Evolutionary conservation across 345 rosid species (phyloP).

Genomic region (Pistacia integerrima): DNA sequence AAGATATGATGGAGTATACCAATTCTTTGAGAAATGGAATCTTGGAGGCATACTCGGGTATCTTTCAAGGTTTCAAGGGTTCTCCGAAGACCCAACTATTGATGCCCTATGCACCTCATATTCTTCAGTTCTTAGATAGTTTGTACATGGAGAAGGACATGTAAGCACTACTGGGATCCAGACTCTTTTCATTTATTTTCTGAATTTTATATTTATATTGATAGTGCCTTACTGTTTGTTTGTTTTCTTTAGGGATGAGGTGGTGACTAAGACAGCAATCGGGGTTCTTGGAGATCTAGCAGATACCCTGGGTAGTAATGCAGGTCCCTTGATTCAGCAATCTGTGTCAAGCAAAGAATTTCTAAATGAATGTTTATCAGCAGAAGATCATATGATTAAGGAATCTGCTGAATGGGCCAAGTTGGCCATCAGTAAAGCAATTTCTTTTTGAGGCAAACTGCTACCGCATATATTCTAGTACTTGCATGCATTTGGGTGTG

Average conservation of each 20-base stretch:
- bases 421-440: constrained; percentile 58
- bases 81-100: constrained; percentile 46
- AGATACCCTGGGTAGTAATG: constrained; percentile 56
- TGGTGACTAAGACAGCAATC: constrained; percentile 53
- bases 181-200: not conserved
- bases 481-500: constrained; percentile 63
- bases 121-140: constrained; percentile 44
- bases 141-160: constrained; percentile 45
- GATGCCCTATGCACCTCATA: constrained; percentile 42
- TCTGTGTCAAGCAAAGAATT: constrained; percentile 56
- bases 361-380: constrained; percentile 53
- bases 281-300: constrained; percentile 67
- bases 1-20: constrained; percentile 44
- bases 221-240: not conserved
- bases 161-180: constrained; percentile 12
- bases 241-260: constrained; percentile 49
- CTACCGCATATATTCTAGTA: constrained; percentile 26
- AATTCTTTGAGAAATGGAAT: constrained; percentile 48
- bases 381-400: constrained; percentile 59
- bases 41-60: constrained; percentile 47
- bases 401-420: constrained; percentile 74
- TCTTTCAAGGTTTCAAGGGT: constrained; percentile 50
- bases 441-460: constrained; percentile 44
- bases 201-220: not conserved
- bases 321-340: constrained; percentile 59